Percentiles rank a stretch among this genome's conserved stretches.
These are phyloP conservation scores for Aspergillus carlsbadensis DNA, from an alignment of 495 filamentous ascomycete species.

Conservation along the genomic window DNA sequence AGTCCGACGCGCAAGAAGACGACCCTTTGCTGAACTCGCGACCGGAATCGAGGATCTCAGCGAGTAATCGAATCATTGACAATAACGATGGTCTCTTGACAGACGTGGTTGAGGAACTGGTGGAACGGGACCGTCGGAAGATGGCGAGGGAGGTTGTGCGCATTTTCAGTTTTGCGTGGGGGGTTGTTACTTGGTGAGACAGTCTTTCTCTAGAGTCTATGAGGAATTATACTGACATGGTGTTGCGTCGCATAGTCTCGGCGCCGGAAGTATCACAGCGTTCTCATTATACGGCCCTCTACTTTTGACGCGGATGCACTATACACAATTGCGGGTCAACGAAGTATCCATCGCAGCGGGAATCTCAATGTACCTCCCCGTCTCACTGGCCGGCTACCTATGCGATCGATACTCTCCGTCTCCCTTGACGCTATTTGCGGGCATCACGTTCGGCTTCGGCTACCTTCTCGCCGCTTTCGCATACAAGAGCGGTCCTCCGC, in stretches of 20 bases:
- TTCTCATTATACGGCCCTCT: slow-evolving; percentile 91
- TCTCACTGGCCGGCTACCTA: slow-evolving; percentile 83
- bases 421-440: slow-evolving; percentile 68
- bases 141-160: slow-evolving; percentile 52
- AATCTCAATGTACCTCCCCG: slow-evolving; percentile 83
- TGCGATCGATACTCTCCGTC: slow-evolving; percentile 86
- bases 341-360: slow-evolving; percentile 79
- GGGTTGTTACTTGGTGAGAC: slow-evolving; percentile 56
- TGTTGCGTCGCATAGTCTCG: slow-evolving; percentile 48
- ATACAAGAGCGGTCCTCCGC: slow-evolving; percentile 63
- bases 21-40: slow-evolving; percentile 20
- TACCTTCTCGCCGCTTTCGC: slow-evolving; percentile 81
- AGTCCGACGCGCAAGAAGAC: slow-evolving; percentile 24
- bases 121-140: slow-evolving; percentile 53
- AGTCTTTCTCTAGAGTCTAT: neutral
- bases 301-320: slow-evolving; percentile 78
- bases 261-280: slow-evolving; percentile 79
- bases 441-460: slow-evolving; percentile 70
- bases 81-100: slow-evolving; percentile 58
- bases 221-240: neutral
- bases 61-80: slow-evolving; percentile 21
- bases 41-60: slow-evolving; percentile 23
- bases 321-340: slow-evolving; percentile 90
- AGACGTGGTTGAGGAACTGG: slow-evolving; percentile 60
- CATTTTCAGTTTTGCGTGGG: slow-evolving; percentile 58